Conservation (phyloP, 306 rosid genomes). For the Vachellia pachyceras region DNA sequence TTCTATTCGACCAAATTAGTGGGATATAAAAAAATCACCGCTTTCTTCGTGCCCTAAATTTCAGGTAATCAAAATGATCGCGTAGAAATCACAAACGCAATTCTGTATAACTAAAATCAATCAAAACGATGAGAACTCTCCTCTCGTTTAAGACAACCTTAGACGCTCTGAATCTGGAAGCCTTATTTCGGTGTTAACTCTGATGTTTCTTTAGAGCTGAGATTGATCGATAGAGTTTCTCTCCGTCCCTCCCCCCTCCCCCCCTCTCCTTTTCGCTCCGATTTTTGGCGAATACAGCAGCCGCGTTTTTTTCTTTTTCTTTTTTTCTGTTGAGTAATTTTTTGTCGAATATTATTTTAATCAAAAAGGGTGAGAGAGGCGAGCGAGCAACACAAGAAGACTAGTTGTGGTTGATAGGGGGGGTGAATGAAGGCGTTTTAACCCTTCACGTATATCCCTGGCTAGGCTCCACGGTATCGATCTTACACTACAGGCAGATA, state of each 20-base stretch:
- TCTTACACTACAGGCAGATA: neutral
- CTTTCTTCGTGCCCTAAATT: constrained; percentile 21
- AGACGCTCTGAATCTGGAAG: constrained; percentile 9
- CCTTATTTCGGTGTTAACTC: constrained; percentile 35
- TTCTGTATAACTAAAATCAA: constrained; percentile 8
- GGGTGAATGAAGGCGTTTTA: constrained; percentile 33
- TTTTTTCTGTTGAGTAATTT: neutral
- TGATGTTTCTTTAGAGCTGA: constrained; percentile 39
- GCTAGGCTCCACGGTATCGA: too few species aligned
- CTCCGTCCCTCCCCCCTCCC: constrained; percentile 26
- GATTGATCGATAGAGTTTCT: constrained; percentile 49
- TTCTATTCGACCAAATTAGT: constrained; percentile 51
- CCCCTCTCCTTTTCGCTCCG: constrained; percentile 32
- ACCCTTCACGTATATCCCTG: neutral
- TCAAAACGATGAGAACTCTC: neutral
- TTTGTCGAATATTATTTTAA: constrained; percentile 32
- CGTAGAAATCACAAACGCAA: constrained; percentile 45
- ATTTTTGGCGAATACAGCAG: constrained; percentile 73
- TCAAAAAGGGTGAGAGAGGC: neutral
- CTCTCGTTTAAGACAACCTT: constrained; percentile 19
- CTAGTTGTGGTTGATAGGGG: constrained; percentile 27
- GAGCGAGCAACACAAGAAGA: neutral
- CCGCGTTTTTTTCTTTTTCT: constrained; percentile 46
- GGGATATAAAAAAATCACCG: constrained; percentile 34
- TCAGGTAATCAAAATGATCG: constrained; percentile 56